Conservation (phyloP, 1,284 basidiomycete species). For the Leccinum insigne region DNA sequence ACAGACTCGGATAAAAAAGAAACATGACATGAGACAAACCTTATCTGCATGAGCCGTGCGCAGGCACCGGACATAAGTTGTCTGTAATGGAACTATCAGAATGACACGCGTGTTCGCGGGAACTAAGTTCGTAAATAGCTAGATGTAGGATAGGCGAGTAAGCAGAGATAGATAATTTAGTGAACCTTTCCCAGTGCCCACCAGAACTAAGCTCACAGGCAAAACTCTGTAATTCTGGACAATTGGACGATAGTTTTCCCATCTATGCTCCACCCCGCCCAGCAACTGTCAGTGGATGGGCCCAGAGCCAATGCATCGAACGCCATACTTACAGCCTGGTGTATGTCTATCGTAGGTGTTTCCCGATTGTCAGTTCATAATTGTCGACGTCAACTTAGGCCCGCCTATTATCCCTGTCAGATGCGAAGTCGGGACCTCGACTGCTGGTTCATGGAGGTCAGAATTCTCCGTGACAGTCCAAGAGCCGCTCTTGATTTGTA, state of each 20-base stretch:
- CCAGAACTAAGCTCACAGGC: conserved; percentile 4
- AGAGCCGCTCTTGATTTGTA: background rate
- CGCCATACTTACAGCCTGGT: background rate
- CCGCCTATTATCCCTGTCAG: background rate
- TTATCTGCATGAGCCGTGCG: conserved; percentile 22
- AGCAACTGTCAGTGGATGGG: background rate
- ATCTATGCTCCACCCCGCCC: conserved; percentile 10
- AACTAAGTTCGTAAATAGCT: conserved; percentile 13
- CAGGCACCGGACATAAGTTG: conserved; percentile 28
- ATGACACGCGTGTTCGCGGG: conserved; percentile 18
- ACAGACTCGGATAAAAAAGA: conserved; percentile 32
- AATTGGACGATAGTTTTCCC: conserved; percentile 19
- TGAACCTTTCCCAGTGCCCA: conserved; percentile 21
- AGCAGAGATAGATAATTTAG: conserved; percentile 16
- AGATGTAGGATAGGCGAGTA: conserved; percentile 14
- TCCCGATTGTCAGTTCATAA: background rate
- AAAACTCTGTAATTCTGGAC: conserved; percentile 16
- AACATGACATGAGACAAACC: conserved; percentile 35
- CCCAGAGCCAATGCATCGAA: background rate
- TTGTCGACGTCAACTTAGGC: background rate
- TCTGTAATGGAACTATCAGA: conserved; percentile 9
- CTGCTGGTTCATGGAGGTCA: background rate
- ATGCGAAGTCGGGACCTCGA: background rate
- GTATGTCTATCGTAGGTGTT: background rate
- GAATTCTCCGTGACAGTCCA: background rate